Evolutionary conservation across 2,329 filamentous ascomycete genomes (phyloP).

Genomic region (Pleurostoma richardsiae): DNA sequence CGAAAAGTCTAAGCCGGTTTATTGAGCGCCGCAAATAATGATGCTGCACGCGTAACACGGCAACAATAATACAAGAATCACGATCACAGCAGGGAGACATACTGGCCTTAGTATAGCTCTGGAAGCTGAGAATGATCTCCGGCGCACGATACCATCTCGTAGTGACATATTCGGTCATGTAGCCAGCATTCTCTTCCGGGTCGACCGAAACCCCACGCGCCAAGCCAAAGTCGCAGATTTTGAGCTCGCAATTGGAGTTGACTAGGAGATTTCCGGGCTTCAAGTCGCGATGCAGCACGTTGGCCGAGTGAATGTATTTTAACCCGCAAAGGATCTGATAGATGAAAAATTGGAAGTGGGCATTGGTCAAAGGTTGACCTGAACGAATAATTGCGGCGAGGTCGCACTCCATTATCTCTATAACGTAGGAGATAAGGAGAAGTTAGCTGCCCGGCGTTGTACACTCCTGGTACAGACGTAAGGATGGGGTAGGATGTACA

Average conservation of each 20-base stretch:
- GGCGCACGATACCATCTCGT: slow-evolving; percentile 94
- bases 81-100: slow-evolving; percentile 37
- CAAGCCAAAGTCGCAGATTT: slow-evolving; percentile 97
- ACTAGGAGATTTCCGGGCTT: slow-evolving; percentile 97
- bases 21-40: neutral
- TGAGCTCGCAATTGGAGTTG: slow-evolving; percentile 98
- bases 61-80: neutral
- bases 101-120: slow-evolving; percentile 99
- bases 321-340: slow-evolving; percentile 98
- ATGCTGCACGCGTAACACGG: neutral
- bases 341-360: slow-evolving; percentile 99
- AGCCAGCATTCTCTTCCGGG: slow-evolving; percentile 95
- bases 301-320: slow-evolving; percentile 99
- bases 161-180: slow-evolving; percentile 99
- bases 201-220: slow-evolving; percentile 96
- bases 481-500: slow-evolving; percentile 15
- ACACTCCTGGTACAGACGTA: neutral
- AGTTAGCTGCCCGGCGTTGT: neutral
- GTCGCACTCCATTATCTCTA: slow-evolving; percentile 99
- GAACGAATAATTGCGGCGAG: slow-evolving; percentile 96
- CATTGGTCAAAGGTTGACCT: slow-evolving; percentile 93
- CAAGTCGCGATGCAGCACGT: slow-evolving; percentile 92
- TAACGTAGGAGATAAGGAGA: neutral
- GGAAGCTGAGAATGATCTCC: slow-evolving; percentile 99
- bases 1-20: neutral